A percentile compares a stretch with the other conserved stretches of the same genome.
Evolutionary conservation across 176 grass and related monocot genomes (phyloP).

Genomic region (Pontederia crassipes): DNA sequence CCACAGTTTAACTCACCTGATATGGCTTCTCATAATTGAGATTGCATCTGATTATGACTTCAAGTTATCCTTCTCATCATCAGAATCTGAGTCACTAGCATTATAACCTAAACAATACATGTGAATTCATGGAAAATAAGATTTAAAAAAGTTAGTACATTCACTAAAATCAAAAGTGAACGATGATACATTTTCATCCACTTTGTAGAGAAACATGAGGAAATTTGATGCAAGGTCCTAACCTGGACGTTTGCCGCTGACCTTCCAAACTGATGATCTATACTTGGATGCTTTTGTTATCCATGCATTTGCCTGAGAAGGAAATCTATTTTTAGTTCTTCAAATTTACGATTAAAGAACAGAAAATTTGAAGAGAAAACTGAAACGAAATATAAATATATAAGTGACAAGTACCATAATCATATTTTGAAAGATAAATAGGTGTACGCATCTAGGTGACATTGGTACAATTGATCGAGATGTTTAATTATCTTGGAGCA

Average conservation of each 20-base stretch:
- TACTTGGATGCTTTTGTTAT: slow-evolving; percentile 83
- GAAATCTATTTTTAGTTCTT: background rate
- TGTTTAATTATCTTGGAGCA: too few species aligned
- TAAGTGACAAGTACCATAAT: background rate
- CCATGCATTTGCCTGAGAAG: slow-evolving; percentile 61
- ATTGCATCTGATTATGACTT: slow-evolving; percentile 31
- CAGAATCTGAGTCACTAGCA: slow-evolving; percentile 93
- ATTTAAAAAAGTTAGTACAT: slow-evolving; percentile 4
- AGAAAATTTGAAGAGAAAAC: background rate
- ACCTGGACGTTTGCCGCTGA: slow-evolving; percentile 78
- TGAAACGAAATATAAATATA: too few species aligned
- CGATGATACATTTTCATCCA: too few species aligned
- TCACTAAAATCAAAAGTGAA: slow-evolving; percentile 17
- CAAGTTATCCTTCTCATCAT: slow-evolving; percentile 37
- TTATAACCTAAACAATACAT: slow-evolving; percentile 56
- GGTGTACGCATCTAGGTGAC: too few species aligned
- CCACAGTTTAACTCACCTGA: too few species aligned
- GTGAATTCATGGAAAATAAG: background rate
- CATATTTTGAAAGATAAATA: background rate
- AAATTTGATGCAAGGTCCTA: slow-evolving; percentile 1
- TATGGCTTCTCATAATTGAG: background rate
- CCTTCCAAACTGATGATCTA: slow-evolving; percentile 68
- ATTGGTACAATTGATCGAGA: too few species aligned
- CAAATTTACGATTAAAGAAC: background rate
- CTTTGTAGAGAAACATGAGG: background rate